Conservation (phyloP, 805 yeast species). For the Candida coleopterorum region DNA sequence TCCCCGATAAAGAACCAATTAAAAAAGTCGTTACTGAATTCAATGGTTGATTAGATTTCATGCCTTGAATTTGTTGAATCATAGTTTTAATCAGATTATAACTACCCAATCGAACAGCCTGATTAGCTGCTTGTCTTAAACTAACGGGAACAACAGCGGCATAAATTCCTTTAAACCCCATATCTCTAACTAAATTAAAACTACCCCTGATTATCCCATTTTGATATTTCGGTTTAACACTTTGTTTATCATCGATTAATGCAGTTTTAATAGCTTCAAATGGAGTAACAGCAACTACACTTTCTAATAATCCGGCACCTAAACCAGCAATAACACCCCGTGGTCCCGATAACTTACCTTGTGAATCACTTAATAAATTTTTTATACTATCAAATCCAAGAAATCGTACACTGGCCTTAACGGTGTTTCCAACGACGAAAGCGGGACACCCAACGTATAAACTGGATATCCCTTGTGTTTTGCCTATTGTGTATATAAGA, state of each 20-base stretch:
- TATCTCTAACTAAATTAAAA: slow-evolving; percentile 59
- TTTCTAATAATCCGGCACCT: slow-evolving; percentile 92
- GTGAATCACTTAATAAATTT: slow-evolving; percentile 66
- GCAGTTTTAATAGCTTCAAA: slow-evolving; percentile 96
- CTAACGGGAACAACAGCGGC: slow-evolving; percentile 92
- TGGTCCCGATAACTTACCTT: slow-evolving; percentile 84
- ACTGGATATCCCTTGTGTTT: slow-evolving; percentile 71
- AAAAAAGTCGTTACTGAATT: slow-evolving; percentile 76
- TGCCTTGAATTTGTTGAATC: slow-evolving; percentile 63
- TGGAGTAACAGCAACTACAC: slow-evolving; percentile 92
- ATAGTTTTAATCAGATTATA: slow-evolving; percentile 81
- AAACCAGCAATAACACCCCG: slow-evolving; percentile 95
- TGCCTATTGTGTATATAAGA: slow-evolving; percentile 69
- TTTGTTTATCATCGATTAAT: slow-evolving; percentile 85
- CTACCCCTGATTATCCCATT: slow-evolving; percentile 59
- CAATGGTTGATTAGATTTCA: slow-evolving; percentile 69
- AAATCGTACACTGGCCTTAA: slow-evolving; percentile 93
- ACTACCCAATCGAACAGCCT: slow-evolving; percentile 90
- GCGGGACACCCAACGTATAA: slow-evolving; percentile 96
- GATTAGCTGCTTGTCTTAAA: slow-evolving; percentile 92
- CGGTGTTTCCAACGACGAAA: slow-evolving; percentile 91
- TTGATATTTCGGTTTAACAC: slow-evolving; percentile 72
- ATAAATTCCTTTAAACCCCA: slow-evolving; percentile 81
- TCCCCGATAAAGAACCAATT: slow-evolving; percentile 86
- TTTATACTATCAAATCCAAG: slow-evolving; percentile 89